phyloP scores from a whole-genome alignment of 1,284 basidiomycete genomes.

The Porogramme epimiltina region DNA sequence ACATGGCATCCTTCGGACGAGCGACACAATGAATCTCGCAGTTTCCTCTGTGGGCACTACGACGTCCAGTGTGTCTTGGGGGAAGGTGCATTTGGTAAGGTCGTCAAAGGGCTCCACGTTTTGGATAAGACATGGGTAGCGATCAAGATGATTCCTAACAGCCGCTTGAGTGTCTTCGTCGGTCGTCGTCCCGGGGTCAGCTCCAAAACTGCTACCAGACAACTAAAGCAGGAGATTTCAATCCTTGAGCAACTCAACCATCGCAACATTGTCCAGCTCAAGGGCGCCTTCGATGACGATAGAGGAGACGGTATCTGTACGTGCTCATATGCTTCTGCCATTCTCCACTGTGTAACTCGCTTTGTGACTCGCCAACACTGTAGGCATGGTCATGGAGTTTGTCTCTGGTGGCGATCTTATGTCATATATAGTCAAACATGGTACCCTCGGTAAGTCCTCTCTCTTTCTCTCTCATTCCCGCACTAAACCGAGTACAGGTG shows the following conservation, averaged over 20 bases:
- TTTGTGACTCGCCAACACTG: neutral
- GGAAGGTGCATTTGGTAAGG: slow-evolving; percentile 84
- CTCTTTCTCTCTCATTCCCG: neutral
- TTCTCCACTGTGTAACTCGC: neutral
- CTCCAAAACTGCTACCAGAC: too few relatives aligned
- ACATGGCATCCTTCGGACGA: too few relatives aligned
- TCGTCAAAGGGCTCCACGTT: slow-evolving; percentile 70
- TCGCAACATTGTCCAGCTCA: slow-evolving; percentile 79
- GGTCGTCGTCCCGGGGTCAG: neutral
- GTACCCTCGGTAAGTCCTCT: slow-evolving; percentile 60
- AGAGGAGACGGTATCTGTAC: slow-evolving; percentile 59
- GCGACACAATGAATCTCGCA: too few relatives aligned
- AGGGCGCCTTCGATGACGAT: slow-evolving; percentile 72
- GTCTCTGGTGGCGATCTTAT: slow-evolving; percentile 88
- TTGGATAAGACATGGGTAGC: slow-evolving; percentile 65
- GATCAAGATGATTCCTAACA: slow-evolving; percentile 73
- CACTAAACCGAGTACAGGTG: slow-evolving; percentile 42
- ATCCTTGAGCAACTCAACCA: slow-evolving; percentile 80
- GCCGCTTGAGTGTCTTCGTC: neutral
- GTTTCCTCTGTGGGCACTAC: too few relatives aligned
- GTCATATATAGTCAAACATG: slow-evolving; percentile 64
- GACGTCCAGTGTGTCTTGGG: too few relatives aligned
- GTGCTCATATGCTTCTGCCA: too few relatives aligned
- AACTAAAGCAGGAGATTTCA: slow-evolving; percentile 64
- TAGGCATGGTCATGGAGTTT: slow-evolving; percentile 79